These are phyloP conservation scores for Umbelopsis ramanniana DNA, from an alignment of 192 early-diverging fungal genomes.

Conservation along the genomic window DNA sequence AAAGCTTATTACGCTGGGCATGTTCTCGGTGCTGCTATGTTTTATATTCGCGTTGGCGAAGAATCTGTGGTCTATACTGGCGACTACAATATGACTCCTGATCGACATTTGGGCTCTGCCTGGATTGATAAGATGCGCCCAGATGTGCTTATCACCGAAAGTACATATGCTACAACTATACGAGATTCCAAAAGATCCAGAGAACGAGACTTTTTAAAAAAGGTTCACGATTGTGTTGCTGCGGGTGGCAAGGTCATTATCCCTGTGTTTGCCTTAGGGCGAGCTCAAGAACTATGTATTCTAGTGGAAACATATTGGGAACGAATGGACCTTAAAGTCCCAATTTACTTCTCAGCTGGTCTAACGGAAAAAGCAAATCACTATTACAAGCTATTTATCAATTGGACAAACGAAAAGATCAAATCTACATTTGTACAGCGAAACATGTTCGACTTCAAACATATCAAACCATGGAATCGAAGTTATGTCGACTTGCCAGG, in stretches of 20 bases:
- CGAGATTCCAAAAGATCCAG: conserved; percentile 91
- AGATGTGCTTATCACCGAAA: conserved; percentile 94
- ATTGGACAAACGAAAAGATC: conserved; percentile 99
- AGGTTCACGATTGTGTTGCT: conserved; percentile 78
- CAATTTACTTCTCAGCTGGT: conserved; percentile 96
- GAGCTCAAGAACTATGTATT: conserved; percentile 97
- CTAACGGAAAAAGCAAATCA: conserved; percentile 93
- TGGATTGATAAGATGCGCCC: conserved; percentile 95
- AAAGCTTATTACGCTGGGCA: conserved; percentile 96
- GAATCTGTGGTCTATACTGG: conserved; percentile 87
- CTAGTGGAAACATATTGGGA: conserved; percentile 96
- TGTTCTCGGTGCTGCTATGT: conserved; percentile 98
- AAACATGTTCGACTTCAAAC: conserved; percentile 98
- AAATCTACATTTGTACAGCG: conserved; percentile 89
- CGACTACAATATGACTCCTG: conserved; percentile 91
- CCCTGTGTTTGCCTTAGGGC: conserved; percentile 97
- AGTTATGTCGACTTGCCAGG: conserved; percentile 77
- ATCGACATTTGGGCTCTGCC: conserved; percentile 91
- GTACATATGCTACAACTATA: conserved; percentile 96
- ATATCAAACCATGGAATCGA: conserved; percentile 85
- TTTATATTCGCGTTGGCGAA: conserved; percentile 76
- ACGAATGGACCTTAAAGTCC: conserved; percentile 83
- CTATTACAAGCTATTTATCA: conserved; percentile 96
- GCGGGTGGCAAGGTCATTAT: conserved; percentile 91
- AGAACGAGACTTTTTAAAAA: conserved; percentile 92